A percentile compares a stretch with the other conserved stretches of the same genome.
Conservation (phyloP, 352 stramenopile species). For the Pythium phragmiticola region DNA sequence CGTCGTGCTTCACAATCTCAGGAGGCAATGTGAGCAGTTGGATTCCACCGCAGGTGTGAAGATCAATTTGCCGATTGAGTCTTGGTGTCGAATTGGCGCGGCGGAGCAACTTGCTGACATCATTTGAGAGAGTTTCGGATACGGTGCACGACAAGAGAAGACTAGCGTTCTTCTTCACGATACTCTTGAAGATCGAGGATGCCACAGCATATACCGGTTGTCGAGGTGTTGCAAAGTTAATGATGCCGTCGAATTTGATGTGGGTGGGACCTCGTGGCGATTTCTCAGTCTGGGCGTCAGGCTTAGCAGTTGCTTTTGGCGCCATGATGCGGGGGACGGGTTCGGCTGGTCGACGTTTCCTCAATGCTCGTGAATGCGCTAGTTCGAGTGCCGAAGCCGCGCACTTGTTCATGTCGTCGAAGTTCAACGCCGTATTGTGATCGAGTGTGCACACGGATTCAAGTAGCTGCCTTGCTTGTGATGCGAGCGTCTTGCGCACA, state of each 20-base stretch:
- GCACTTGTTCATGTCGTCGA: neutral
- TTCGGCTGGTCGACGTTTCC: neutral
- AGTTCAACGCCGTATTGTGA: neutral
- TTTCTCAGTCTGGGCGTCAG: neutral
- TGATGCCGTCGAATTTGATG: slow-evolving; percentile 15
- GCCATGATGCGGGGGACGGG: neutral
- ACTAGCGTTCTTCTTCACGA: slow-evolving; percentile 22
- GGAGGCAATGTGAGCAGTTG: slow-evolving; percentile 3
- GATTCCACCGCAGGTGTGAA: neutral
- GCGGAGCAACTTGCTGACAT: slow-evolving; percentile 8
- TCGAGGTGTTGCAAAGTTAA: neutral
- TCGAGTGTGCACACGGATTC: neutral
- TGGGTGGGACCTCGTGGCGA: neutral
- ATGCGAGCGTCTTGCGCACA: neutral
- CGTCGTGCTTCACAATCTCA: slow-evolving; percentile 3
- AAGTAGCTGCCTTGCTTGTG: neutral
- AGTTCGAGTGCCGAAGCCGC: neutral
- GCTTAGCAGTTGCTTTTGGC: neutral
- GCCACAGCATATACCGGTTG: neutral
- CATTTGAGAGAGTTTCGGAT: neutral
- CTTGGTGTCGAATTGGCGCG: neutral
- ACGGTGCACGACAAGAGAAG: neutral
- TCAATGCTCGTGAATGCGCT: neutral
- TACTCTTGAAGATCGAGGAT: slow-evolving; percentile 7
- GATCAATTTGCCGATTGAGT: neutral